Evolutionary conservation across 2,329 filamentous ascomycete species (phyloP).

Genomic region (Talaromyces atroroseus): DNA sequence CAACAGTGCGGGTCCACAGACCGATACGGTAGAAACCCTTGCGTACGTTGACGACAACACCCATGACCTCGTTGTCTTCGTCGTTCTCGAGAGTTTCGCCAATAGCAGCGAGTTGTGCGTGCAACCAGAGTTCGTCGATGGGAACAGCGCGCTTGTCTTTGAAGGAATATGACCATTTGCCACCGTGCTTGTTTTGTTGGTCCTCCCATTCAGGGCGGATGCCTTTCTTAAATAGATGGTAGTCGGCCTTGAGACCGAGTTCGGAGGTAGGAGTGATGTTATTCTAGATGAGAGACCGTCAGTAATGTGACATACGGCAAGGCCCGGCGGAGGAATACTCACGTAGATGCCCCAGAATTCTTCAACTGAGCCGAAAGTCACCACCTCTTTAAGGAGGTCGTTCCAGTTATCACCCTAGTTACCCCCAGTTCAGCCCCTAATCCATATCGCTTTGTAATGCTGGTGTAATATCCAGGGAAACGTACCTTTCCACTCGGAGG

Average conservation of each 20-base stretch:
- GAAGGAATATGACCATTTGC: slow-evolving; percentile 98
- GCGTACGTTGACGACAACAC: slow-evolving; percentile 96
- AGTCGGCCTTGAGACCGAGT: slow-evolving; percentile 94
- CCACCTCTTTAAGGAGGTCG: slow-evolving; percentile 94
- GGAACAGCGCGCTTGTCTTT: slow-evolving; percentile 89
- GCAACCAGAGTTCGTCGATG: slow-evolving; percentile 93
- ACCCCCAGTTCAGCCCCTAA: slow-evolving; percentile 15
- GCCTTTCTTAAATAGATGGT: slow-evolving; percentile 97
- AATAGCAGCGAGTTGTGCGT: slow-evolving; percentile 93
- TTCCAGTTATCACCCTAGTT: slow-evolving; percentile 93
- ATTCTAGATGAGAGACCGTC: slow-evolving; percentile 58
- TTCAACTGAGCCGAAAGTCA: slow-evolving; percentile 96
- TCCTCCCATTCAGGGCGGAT: slow-evolving; percentile 99
- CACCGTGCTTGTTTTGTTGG: slow-evolving; percentile 95
- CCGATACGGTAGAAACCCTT: slow-evolving; percentile 98
- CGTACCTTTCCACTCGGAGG: slow-evolving; percentile 87
- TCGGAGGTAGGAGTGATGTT: slow-evolving; percentile 96
- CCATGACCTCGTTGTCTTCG: slow-evolving; percentile 94
- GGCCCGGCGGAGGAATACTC: slow-evolving; percentile 38
- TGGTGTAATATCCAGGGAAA: too few species aligned
- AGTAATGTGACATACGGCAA: neutral
- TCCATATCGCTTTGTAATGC: too few species aligned
- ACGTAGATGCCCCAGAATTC: slow-evolving; percentile 99
- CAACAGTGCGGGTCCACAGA: slow-evolving; percentile 92
- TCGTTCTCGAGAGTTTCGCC: slow-evolving; percentile 96